phyloP scores from a whole-genome alignment of 768 basidiomycete species.

The Boletus rex-veris region DNA sequence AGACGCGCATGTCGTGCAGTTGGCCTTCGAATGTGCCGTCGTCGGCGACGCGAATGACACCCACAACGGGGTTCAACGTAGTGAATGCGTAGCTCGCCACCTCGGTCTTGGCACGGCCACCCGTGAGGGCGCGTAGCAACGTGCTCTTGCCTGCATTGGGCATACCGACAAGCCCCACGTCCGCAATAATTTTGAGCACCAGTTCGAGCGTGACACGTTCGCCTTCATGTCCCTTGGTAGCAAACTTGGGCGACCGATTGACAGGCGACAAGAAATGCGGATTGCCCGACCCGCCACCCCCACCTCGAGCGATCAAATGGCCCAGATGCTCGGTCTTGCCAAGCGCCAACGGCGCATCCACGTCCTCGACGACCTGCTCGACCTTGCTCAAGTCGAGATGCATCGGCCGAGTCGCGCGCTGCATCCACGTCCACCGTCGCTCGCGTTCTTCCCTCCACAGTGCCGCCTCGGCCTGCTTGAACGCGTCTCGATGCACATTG shows the following conservation, averaged over 20 bases:
- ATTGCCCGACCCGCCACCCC: constrained; percentile 82
- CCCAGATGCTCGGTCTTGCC: constrained; percentile 52
- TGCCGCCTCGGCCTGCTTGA: constrained; percentile 66
- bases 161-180: constrained; percentile 94
- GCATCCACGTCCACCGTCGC: constrained; percentile 45
- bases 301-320: constrained; percentile 72
- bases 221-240: constrained; percentile 68
- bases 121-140: constrained; percentile 82
- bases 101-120: constrained; percentile 76
- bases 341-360: constrained; percentile 56
- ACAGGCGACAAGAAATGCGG: constrained; percentile 71
- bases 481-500: constrained; percentile 61
- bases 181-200: constrained; percentile 91
- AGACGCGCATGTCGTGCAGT: constrained; percentile 44
- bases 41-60: constrained; percentile 79
- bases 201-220: constrained; percentile 79
- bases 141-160: constrained; percentile 96
- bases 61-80: constrained; percentile 91
- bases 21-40: constrained; percentile 74
- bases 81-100: constrained; percentile 94
- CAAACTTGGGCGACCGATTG: constrained; percentile 83
- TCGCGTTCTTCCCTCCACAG: constrained; percentile 61
- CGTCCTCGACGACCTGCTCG: constrained; percentile 32
- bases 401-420: constrained; percentile 44
- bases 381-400: constrained; percentile 61